phyloP scores from a whole-genome alignment of 2,329 filamentous ascomycete genomes.

The Aspergillus alliaceus region DNA sequence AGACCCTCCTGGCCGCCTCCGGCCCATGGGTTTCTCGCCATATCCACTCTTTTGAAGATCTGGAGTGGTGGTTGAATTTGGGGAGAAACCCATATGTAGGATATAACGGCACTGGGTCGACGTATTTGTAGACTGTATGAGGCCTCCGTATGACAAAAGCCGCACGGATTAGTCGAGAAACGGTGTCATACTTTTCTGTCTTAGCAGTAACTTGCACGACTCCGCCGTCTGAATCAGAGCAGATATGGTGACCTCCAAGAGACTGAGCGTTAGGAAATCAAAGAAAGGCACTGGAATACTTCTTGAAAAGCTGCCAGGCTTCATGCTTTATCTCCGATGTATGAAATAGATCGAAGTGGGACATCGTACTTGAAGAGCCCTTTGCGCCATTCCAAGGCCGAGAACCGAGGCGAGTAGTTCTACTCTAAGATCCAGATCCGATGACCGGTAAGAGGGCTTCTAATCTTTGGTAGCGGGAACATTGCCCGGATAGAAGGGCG shows the following conservation, averaged over 20 bases:
- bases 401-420: neutral
- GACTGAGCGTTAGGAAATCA: neutral
- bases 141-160: neutral
- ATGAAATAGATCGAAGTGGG: neutral
- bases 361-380: too few species aligned
- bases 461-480: neutral
- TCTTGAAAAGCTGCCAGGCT: neutral
- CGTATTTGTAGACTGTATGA: neutral
- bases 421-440: neutral
- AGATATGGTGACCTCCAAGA: neutral
- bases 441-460: neutral
- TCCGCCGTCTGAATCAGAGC: neutral
- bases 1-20: too few species aligned
- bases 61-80: neutral
- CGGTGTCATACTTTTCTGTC: neutral
- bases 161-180: neutral
- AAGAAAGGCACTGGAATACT: neutral
- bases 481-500: neutral
- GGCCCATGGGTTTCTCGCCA: too few species aligned
- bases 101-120: neutral
- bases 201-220: neutral
- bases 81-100: neutral
- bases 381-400: neutral
- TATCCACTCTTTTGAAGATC: constrained; percentile 30
- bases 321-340: neutral